These are phyloP conservation scores for Noccaea caerulescens DNA, from an alignment of 345 rosid genomes.

Conservation along the genomic window DNA sequence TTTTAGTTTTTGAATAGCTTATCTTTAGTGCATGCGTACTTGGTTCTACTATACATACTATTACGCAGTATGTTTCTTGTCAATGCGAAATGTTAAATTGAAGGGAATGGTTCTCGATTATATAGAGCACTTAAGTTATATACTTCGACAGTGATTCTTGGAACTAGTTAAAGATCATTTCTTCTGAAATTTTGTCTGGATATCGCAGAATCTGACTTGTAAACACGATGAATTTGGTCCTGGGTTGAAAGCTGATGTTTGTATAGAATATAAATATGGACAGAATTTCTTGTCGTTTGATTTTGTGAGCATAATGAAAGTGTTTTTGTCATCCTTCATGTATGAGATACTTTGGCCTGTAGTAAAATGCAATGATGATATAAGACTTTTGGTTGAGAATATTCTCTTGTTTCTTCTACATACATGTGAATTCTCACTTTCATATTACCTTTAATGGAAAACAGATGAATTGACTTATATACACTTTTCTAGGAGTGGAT, in stretches of 20 bases:
- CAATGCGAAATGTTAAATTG: constrained; percentile 11
- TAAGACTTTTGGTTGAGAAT: background rate
- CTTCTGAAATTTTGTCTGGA: background rate
- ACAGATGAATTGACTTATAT: constrained; percentile 11
- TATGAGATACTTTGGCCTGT: background rate
- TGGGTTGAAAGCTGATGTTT: background rate
- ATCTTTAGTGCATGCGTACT: background rate
- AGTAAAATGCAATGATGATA: background rate
- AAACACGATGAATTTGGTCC: background rate
- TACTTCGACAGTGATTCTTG: background rate
- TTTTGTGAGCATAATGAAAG: constrained; percentile 1
- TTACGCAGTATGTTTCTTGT: constrained; percentile 10
- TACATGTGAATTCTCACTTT: constrained; percentile 8
- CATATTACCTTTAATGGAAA: background rate
- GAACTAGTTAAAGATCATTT: background rate
- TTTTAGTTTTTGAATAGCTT: constrained; percentile 9
- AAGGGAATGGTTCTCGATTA: background rate
- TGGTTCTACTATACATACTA: background rate
- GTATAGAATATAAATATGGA: background rate
- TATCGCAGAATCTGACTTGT: background rate
- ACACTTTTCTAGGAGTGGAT: constrained; percentile 50
- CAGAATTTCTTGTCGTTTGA: background rate
- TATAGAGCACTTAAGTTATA: constrained; percentile 1
- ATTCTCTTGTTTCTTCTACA: background rate
- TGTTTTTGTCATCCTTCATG: constrained; percentile 12